These are phyloP conservation scores for Forsythia viridissima DNA, from an alignment of 257 asterid genomes.

Conservation along the genomic window DNA sequence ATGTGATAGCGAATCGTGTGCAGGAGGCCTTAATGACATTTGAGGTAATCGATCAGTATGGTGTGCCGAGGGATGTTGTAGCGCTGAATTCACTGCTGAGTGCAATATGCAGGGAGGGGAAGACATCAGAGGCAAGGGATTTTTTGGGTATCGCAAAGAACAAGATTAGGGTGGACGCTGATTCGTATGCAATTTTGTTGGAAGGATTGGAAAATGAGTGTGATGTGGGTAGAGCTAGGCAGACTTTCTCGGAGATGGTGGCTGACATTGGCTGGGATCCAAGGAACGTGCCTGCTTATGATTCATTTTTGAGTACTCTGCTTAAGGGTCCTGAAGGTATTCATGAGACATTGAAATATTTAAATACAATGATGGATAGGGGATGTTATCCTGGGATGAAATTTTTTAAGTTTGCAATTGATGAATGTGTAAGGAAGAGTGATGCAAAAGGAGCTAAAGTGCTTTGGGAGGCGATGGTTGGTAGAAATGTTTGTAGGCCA, in stretches of 20 bases:
- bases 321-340: slow-evolving; percentile 54
- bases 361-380: slow-evolving; percentile 42
- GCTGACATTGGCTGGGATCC: slow-evolving; percentile 64
- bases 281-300: slow-evolving; percentile 53
- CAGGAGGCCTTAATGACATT: slow-evolving; percentile 57
- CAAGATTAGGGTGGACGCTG: slow-evolving; percentile 44
- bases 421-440: slow-evolving; percentile 55
- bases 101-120: slow-evolving; percentile 58
- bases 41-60: slow-evolving; percentile 63
- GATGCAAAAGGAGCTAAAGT: slow-evolving; percentile 49
- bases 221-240: slow-evolving; percentile 42
- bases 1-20: slow-evolving; percentile 45
- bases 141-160: slow-evolving; percentile 37
- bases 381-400: slow-evolving; percentile 62
- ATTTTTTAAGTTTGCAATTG: slow-evolving; percentile 57
- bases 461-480: slow-evolving; percentile 54
- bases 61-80: slow-evolving; percentile 35
- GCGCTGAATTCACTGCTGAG: slow-evolving; percentile 54
- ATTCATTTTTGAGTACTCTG: slow-evolving; percentile 57
- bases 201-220: slow-evolving; percentile 69
- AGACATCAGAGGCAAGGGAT: slow-evolving; percentile 46
- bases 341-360: slow-evolving; percentile 42
- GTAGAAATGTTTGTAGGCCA: slow-evolving; percentile 47
- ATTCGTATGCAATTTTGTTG: slow-evolving; percentile 57
- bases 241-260: slow-evolving; percentile 58